Base-by-base conservation (phyloP, 495 filamentous ascomycete genomes). In the Evansstolkia leycettana region DNA sequence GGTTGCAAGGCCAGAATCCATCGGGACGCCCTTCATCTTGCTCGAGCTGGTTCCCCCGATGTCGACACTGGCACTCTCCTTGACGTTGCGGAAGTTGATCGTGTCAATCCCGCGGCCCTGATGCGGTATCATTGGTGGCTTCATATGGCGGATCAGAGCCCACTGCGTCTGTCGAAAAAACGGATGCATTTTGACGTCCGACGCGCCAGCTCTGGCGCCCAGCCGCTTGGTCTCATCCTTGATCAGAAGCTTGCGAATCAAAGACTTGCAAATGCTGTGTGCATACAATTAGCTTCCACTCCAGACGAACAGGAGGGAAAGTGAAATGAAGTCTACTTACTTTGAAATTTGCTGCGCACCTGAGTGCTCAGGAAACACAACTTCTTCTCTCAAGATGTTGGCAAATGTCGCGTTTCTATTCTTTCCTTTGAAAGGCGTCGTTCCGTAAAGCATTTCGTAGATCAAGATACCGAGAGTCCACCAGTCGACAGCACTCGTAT, bases 391-490 rank as follows among this genome's bases (percentile, higher is more conserved):
- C 36, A 98, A 65, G 42, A 98, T 98, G 50, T 96, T 98, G 18
- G 87, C 90, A 62, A 98, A 98, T 1, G 90, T 98, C 11, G 84
- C 84, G 51, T 96, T 98, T 23, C 90, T 76, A 58, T 93, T 98
- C 75, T 98, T 96, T 45, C 90, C 90, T 64, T 98, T 98, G 74
- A 98, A 98, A 0, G 90, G 90, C 1, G 90, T 98, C 2, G 88
- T 96, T 14, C 90, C 92, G 58, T 83, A 96, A n/a, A 98, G 65
- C 90, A 98, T 98, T 57, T 98, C 90, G 45, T 94, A 98, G 37
- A 96, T 83, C 47, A 98, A 59, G 37, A 98, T 96, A 13, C 90
- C 90, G 7, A 98, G 64, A 2, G 90, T 98, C 90, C 90, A 98
- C 90, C 90, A 98, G 57, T 98, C 90, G 2, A 98, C 90, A 3